Conservation (phyloP, 2,329 filamentous ascomycete genomes). For the Ascochyta koolunga region DNA sequence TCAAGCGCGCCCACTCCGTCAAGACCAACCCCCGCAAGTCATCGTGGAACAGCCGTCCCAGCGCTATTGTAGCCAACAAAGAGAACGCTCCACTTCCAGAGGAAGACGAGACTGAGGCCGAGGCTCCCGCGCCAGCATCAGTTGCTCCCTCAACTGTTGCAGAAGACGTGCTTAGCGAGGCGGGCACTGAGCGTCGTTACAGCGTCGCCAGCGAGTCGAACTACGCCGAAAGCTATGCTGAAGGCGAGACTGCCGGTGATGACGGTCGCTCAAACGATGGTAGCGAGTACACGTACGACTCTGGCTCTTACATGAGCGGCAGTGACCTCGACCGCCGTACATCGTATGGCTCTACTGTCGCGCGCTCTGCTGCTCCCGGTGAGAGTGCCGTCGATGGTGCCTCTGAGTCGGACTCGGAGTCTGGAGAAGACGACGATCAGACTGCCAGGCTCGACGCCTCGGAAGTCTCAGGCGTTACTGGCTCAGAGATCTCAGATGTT, state of each 20-base stretch:
- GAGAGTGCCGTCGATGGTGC: conserved; percentile 41
- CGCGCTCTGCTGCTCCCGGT: conserved; percentile 40
- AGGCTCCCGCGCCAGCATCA: conserved; percentile 19
- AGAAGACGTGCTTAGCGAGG: conserved; percentile 43
- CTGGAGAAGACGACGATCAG: conserved; percentile 40
- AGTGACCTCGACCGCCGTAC: conserved; percentile 53
- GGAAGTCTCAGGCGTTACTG: conserved; percentile 32
- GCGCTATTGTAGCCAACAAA: conserved; percentile 48
- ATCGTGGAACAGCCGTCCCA: conserved; percentile 45
- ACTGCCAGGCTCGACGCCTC: conserved; percentile 35
- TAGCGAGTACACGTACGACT: conserved; percentile 55
- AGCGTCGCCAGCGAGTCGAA: conserved; percentile 42
- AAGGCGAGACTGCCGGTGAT: conserved; percentile 43
- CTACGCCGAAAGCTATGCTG: conserved; percentile 42
- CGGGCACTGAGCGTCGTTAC: conserved; percentile 50
- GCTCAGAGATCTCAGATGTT: conserved; percentile 29
- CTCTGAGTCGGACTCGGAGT: conserved; percentile 35
- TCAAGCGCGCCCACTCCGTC: conserved; percentile 57
- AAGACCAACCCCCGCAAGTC: conserved; percentile 47
- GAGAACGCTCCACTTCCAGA: conserved; percentile 56
- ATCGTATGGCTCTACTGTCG: conserved; percentile 49
- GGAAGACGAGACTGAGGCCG: conserved; percentile 49
- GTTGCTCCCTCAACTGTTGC: conserved; percentile 33
- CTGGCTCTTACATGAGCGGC: conserved; percentile 58
- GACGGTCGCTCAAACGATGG: conserved; percentile 50